phyloP scores from a whole-genome alignment of 1,284 basidiomycete genomes.

The Puccinia triticina region DNA sequence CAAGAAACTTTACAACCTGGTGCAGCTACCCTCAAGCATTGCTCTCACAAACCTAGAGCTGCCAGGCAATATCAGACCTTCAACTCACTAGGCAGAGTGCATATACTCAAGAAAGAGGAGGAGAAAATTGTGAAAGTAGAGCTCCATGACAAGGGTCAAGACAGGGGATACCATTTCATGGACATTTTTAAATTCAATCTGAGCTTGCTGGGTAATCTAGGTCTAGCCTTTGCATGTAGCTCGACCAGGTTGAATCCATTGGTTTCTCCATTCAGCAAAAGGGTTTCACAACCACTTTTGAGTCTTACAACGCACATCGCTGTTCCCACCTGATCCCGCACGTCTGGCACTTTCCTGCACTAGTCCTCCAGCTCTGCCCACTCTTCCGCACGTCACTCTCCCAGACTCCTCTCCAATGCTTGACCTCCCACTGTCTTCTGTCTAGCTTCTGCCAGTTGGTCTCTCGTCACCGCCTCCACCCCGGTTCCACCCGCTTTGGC shows the following conservation, averaged over 20 bases:
- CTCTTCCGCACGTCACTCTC: too few relatives aligned
- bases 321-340: too few relatives aligned
- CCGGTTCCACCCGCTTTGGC: too few relatives aligned
- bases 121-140: constrained; percentile 91
- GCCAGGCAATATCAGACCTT: constrained; percentile 64
- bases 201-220: constrained; percentile 71
- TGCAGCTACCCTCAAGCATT: background rate
- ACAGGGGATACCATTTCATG: constrained; percentile 83
- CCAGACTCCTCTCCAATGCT: too few relatives aligned
- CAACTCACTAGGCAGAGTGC: constrained; percentile 89
- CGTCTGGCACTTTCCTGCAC: too few relatives aligned
- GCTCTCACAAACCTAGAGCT: background rate
- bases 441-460: too few relatives aligned
- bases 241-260: constrained; percentile 69
- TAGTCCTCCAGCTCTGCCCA: too few relatives aligned
- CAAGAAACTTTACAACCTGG: constrained; percentile 63
- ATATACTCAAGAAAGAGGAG: constrained; percentile 86
- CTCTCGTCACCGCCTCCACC: too few relatives aligned
- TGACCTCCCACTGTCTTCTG: too few relatives aligned
- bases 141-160: constrained; percentile 83
- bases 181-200: constrained; percentile 74
- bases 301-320: constrained; percentile 77
- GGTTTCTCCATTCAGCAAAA: too few relatives aligned
- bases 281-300: constrained; percentile 79
- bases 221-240: constrained; percentile 77